Evolutionary conservation across 2,329 filamentous ascomycete genomes (phyloP).

Genomic region (Fusarium circinatum): DNA sequence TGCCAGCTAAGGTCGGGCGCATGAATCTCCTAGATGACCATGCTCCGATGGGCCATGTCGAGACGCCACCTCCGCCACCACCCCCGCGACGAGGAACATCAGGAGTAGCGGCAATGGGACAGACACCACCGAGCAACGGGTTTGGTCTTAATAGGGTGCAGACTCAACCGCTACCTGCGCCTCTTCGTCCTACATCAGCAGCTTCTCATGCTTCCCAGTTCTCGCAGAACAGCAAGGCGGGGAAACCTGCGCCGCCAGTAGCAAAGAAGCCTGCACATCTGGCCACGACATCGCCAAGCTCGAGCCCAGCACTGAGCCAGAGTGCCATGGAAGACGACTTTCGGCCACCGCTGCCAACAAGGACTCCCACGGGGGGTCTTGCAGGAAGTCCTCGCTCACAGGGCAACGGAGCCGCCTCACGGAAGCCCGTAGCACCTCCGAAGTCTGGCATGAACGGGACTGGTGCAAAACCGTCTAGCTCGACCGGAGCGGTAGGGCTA

Average conservation of each 20-base stretch:
- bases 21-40: slow-evolving; percentile 56
- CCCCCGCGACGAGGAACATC: slow-evolving; percentile 55
- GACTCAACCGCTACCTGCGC: slow-evolving; percentile 44
- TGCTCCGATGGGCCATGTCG: slow-evolving; percentile 36
- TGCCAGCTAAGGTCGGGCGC: slow-evolving; percentile 59
- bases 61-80: slow-evolving; percentile 58
- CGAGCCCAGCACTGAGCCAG: slow-evolving; percentile 37
- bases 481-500: slow-evolving; percentile 30
- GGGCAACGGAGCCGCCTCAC: slow-evolving; percentile 12
- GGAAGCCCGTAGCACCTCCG: slow-evolving; percentile 43
- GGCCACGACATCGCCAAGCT: slow-evolving; percentile 43
- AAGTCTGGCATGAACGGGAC: slow-evolving; percentile 38
- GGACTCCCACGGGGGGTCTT: slow-evolving; percentile 33
- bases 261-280: slow-evolving; percentile 72
- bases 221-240: slow-evolving; percentile 46
- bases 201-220: slow-evolving; percentile 49
- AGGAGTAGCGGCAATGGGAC: slow-evolving; percentile 28
- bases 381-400: slow-evolving; percentile 20
- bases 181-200: slow-evolving; percentile 48
- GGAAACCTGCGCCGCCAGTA: slow-evolving; percentile 64
- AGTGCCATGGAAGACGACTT: slow-evolving; percentile 41
- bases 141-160: slow-evolving; percentile 39
- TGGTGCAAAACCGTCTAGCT: slow-evolving; percentile 28
- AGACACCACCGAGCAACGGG: slow-evolving; percentile 21
- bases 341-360: slow-evolving; percentile 39